A percentile compares a stretch with the other conserved stretches of the same genome.
Conservation (phyloP, 2,329 filamentous ascomycete species). For the Amesomyces nigricolor region DNA sequence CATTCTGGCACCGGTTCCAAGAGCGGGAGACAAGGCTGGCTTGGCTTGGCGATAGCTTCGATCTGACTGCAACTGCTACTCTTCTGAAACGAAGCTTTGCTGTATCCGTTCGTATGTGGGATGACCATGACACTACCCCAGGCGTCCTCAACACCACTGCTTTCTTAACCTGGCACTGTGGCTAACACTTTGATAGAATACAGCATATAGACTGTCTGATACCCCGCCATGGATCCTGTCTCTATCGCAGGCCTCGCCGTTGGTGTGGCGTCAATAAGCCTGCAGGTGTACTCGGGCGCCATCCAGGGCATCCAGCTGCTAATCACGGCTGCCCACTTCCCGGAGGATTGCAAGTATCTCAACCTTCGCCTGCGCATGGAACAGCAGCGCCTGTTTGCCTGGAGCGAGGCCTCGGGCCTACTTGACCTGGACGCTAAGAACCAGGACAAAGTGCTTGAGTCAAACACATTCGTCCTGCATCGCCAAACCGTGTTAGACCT, state of each 20-base stretch:
- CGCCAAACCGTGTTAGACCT: constrained; percentile 45
- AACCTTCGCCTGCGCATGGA: constrained; percentile 46
- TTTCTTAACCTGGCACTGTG: not conserved
- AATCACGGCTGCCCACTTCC: constrained; percentile 42
- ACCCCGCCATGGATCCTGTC: constrained; percentile 38
- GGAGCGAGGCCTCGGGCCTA: constrained; percentile 45
- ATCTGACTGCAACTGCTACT: too few species aligned
- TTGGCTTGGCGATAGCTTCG: too few species aligned
- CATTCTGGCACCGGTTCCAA: too few species aligned
- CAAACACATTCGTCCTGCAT: constrained; percentile 44
- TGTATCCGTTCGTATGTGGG: too few species aligned
- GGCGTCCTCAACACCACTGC: too few species aligned
- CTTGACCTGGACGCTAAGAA: constrained; percentile 40
- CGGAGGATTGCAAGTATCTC: constrained; percentile 44
- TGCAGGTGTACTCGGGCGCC: constrained; percentile 43
- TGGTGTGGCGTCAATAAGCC: constrained; percentile 41
- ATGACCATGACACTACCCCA: too few species aligned
- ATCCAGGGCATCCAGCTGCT: constrained; percentile 46
- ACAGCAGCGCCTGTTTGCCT: constrained; percentile 45
- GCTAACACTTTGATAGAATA: not conserved
- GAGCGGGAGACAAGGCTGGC: too few species aligned
- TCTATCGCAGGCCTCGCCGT: constrained; percentile 39
- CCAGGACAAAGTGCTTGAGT: constrained; percentile 38
- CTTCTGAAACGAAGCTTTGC: too few species aligned
- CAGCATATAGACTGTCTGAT: not conserved